Evolutionary conservation across 345 rosid species (phyloP), one percentile per base, ranked within the genome.

Genomic region (Melastoma malabathricum): DNA sequence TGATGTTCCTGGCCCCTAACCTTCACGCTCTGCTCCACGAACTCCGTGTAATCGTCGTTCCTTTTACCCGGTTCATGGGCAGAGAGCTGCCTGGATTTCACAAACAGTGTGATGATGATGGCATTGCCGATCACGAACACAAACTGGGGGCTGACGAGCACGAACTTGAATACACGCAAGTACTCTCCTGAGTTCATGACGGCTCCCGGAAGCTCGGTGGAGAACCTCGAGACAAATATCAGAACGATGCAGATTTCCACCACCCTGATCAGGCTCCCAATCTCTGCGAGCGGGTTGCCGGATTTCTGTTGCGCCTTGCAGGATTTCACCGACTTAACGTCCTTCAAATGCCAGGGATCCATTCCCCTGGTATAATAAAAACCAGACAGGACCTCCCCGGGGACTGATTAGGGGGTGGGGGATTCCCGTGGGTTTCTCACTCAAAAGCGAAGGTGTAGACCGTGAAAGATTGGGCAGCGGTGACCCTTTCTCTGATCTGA

Each of bases 81-180:
- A 0, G 89, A 70, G 55, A 84, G 63, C 44, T 63, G 74, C 13
- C 94, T 80, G 0, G 97, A 83, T 48, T 71, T 85, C 4, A 68
- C 78, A 10, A 88, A 83, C 47, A 93, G 83, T 45, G 70, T 76
- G 68, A 83, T 65, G 52, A 88, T 74, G 52, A 93, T 88, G 16
- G 54, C 72, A 69, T 93, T 93, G 12, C 94, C 99, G 0, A 88
- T 18, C 14, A 93, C 54, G 66, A 93, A 93, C 43, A 88, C 76
- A 34, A 93, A 88, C 18, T 76, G 69, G 3, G 94, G 88, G 57
- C 92, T 85, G 6, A 54, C 69, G 3, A 88, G 71, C 58, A 66
- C 48, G 51, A 61, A 54, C 8, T 73, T 50, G n/a, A 77, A 49
- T 66, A 63, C 77, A 71, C 57, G 76, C 67, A 92, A 75, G 51